Evolutionary conservation across 495 filamentous ascomycete species (phyloP), one percentile per base, ranked within the genome.

Genomic region (Pyronema omphalodes): DNA sequence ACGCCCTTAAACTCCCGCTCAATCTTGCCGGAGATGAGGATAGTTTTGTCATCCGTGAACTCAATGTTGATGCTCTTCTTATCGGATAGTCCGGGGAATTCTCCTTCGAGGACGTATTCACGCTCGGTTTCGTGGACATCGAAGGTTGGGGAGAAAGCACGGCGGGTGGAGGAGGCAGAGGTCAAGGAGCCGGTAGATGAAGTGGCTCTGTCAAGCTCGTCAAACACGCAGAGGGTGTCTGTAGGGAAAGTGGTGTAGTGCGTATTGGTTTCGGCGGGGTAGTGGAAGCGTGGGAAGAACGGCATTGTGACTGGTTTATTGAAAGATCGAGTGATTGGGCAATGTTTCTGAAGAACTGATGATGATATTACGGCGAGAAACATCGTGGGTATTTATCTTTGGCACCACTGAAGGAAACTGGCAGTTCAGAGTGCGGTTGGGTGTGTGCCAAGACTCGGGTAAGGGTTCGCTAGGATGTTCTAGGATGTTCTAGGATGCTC

Each of bases 51-150:
- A 63, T 94, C 88, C 46, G 76, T 78, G 73, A 94, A 94, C 67
- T 93, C 86, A 61, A 94, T 83, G 52, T 77, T 70, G 57, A 94
- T 68, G 60, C 91, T 73, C 54, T 82, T 76, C 63, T 85, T 82
- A 48, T 84, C 76, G 19, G 35, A 44, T 43, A 88, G 73, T 39
- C 89, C 89, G 0, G 89, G 86, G 0, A 94, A 75, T 67, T 94
- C 89, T 60, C 87, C 88, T 60, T 91, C 79, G 1, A 96, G 79
- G 60, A 88, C 76, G 67, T 89, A 96, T 59, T 64, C 65, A 14
- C 77, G 63, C 41, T 74, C 70, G 1, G 71, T 67, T 68, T 94
- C 87, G 54, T 75, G 74, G 44, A 93, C 74, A 64, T 95, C 88
- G 69, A 95, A 94, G 56, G 77, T 77, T 1, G 86, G 86, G 8